Evolutionary conservation across 768 basidiomycete genomes (phyloP).

Genomic region (Hypholoma sublateritium): DNA sequence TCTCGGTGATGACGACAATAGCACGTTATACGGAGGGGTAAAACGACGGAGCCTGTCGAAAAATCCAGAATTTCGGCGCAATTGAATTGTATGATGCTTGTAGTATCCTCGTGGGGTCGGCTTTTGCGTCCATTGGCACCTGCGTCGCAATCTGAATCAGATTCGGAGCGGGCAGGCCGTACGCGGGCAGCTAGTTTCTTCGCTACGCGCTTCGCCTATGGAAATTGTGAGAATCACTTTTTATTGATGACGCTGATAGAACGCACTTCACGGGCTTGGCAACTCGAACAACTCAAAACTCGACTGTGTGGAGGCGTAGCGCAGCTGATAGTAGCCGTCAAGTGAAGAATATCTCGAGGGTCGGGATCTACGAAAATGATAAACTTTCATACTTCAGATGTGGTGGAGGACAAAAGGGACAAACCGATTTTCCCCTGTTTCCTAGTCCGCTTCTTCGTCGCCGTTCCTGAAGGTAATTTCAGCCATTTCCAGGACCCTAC

Average conservation of each 20-base stretch:
- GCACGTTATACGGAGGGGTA: constrained; percentile 96
- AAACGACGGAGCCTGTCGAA: constrained; percentile 76
- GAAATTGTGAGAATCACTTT: constrained; percentile 12
- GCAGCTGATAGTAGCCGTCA: constrained; percentile 75
- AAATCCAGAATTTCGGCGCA: constrained; percentile 90
- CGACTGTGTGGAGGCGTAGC: constrained; percentile 75
- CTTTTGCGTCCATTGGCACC: constrained; percentile 44
- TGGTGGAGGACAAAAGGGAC: constrained; percentile 14
- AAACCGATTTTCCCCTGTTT: constrained; percentile 83
- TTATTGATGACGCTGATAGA: not conserved
- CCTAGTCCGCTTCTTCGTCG: constrained; percentile 81
- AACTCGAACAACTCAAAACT: constrained; percentile 84
- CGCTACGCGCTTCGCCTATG: constrained; percentile 83
- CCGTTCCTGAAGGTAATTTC: constrained; percentile 74
- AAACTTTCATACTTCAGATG: constrained; percentile 1
- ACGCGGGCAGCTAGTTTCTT: constrained; percentile 87
- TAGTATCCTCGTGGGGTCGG: constrained; percentile 61
- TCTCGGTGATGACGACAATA: constrained; percentile 99
- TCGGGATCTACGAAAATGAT: constrained; percentile 51
- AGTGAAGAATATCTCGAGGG: constrained; percentile 67
- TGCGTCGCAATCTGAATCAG: constrained; percentile 60
- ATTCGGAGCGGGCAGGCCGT: constrained; percentile 73
- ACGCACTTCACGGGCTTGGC: constrained; percentile 81
- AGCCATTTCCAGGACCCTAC: constrained; percentile 93
- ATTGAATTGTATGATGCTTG: constrained; percentile 94